Base-by-base conservation (phyloP, 306 rosid species). In the Quercus agrifolia region DNA sequence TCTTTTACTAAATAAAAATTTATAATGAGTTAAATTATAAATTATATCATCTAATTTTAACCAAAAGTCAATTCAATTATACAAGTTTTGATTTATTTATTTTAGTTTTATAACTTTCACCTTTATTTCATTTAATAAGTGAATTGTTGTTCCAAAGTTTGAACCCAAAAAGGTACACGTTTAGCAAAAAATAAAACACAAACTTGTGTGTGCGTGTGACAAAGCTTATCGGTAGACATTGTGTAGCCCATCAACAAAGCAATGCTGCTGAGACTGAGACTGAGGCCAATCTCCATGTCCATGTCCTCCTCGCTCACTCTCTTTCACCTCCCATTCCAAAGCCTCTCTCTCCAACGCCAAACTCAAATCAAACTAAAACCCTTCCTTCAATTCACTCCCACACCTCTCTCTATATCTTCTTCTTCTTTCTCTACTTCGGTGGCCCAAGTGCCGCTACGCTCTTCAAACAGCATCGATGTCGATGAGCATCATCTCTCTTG, bases 401-500 rank as follows among this genome's bases (percentile, higher is more conserved):
- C 78, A 27, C 74, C 55, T 14, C 74, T 78, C 75, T 63, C 82
- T 75, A 76, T 46, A 17, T 14, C 75, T 19, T 81, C 77, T 23
- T 81, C 78, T 46, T 52, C 71, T 20, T 25, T 76, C 13, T 27
- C 75, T 59, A 9, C 86, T 27, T 52, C 51, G 4, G 35, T 33
- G 74, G 74, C 80, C 7, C 88, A 74, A 17, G 27, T 83, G 18
- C 75, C 88, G 2, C 46, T 41, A 5, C 72, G 58, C 28, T 27
- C 87, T 79, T 63, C 73, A 5, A 30, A 58, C 56, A 57, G 52
- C 83, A 55, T 75, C 75, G 59, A 90, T 75, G 84, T 12, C 63
- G 90, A 87, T 17, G 73, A 80, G 54, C 64, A 90, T 41, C 79
- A 83, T 80, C 85, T 92, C 57, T 86, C 92, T 18, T 89, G 97